phyloP scores from a whole-genome alignment of 2,329 filamentous ascomycete species.

The Helicocarpus griseus region DNA sequence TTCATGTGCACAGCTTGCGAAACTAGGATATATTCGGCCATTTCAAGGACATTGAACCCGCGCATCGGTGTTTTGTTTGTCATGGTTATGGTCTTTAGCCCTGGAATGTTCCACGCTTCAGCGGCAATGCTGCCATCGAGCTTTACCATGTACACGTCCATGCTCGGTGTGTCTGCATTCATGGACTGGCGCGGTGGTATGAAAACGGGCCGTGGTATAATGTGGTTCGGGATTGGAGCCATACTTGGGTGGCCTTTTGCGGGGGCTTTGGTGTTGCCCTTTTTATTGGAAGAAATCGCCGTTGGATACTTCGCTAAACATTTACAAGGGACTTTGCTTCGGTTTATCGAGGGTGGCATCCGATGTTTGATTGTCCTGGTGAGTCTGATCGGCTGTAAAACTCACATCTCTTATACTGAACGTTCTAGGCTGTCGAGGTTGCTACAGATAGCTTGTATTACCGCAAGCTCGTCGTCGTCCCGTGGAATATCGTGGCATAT shows the following conservation, averaged over 20 bases:
- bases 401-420: slow-evolving; percentile 17
- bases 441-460: slow-evolving; percentile 77
- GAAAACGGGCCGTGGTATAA: slow-evolving; percentile 72
- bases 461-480: slow-evolving; percentile 63
- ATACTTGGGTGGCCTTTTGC: slow-evolving; percentile 93
- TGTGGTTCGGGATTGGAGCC: slow-evolving; percentile 80
- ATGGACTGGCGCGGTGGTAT: slow-evolving; percentile 78
- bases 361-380: slow-evolving; percentile 61
- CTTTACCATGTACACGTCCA: slow-evolving; percentile 91
- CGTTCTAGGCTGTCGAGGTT: slow-evolving; percentile 54
- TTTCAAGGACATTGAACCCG: slow-evolving; percentile 67
- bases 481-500: slow-evolving; percentile 91
- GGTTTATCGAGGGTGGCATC: slow-evolving; percentile 58
- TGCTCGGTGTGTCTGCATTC: slow-evolving; percentile 78
- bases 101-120: slow-evolving; percentile 89
- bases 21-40: slow-evolving; percentile 67
- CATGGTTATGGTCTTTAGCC: slow-evolving; percentile 64
- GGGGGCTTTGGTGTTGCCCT: slow-evolving; percentile 69
- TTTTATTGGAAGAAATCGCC: slow-evolving; percentile 66
- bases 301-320: slow-evolving; percentile 45
- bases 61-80: slow-evolving; percentile 80
- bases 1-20: slow-evolving; percentile 71
- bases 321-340: slow-evolving; percentile 49
- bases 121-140: slow-evolving; percentile 82
- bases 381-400: slow-evolving; percentile 24